phyloP scores from a whole-genome alignment of 306 rosid genomes.

The Trifolium pratense region DNA sequence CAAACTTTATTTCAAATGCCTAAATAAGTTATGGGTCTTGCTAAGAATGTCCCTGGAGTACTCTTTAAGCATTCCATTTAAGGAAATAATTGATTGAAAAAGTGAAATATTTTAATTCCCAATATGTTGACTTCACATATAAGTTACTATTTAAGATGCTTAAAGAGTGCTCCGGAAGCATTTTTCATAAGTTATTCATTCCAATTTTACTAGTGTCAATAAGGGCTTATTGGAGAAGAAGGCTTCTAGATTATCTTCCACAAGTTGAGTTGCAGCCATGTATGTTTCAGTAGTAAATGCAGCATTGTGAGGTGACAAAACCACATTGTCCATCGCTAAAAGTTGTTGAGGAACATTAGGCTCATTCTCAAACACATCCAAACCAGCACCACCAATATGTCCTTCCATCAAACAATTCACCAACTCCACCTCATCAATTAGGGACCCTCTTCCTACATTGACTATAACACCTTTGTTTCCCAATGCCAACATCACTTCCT shows the following conservation, averaged over 20 bases:
- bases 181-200: conserved; percentile 14
- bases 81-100: no score
- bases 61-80: no score
- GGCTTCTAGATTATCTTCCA: conserved; percentile 48
- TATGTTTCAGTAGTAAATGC: conserved; percentile 4
- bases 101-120: no score
- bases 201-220: not conserved
- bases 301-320: conserved; percentile 53
- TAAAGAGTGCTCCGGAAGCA: no score
- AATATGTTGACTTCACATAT: no score
- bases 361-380: conserved; percentile 67
- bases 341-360: conserved; percentile 54
- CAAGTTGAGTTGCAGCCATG: conserved; percentile 1
- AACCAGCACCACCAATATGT: conserved; percentile 58
- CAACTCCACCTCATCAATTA: no score
- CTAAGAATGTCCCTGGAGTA: no score
- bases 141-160: no score
- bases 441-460: no score
- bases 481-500: conserved; percentile 44
- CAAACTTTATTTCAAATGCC: not conserved
- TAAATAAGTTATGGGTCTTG: no score
- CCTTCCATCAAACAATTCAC: no score
- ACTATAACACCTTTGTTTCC: no score
- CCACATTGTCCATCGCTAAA: conserved; percentile 50
- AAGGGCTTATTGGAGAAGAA: conserved; percentile 51